Conservation (phyloP, 1,139 yeast genomes). For the Blastobotrys apis region DNA sequence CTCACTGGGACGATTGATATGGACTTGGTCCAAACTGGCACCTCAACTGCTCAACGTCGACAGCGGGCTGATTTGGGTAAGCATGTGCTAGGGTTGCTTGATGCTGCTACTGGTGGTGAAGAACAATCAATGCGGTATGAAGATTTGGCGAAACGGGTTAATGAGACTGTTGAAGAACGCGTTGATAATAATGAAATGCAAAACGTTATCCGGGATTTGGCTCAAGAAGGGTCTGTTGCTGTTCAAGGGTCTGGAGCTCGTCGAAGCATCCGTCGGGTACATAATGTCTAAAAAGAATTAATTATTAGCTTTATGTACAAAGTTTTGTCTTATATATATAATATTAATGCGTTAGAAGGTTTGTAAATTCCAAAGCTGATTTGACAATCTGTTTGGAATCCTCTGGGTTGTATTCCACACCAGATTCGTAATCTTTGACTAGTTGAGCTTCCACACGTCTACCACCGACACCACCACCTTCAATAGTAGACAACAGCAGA, state of each 20-base stretch:
- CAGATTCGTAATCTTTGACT: constrained; percentile 37
- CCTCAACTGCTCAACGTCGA: constrained; percentile 81
- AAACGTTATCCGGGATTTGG: constrained; percentile 64
- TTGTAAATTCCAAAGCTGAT: constrained; percentile 1
- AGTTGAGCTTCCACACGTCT: constrained; percentile 46
- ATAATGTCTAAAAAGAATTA: constrained; percentile 15
- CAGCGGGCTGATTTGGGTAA: constrained; percentile 68
- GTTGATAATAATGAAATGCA: constrained; percentile 70
- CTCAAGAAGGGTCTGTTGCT: constrained; percentile 68
- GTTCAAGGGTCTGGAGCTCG: constrained; percentile 73
- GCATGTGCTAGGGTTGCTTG: constrained; percentile 62
- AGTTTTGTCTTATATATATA: not conserved
- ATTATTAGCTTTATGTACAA: constrained; percentile 1
- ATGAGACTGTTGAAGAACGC: constrained; percentile 63
- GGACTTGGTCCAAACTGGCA: constrained; percentile 96
- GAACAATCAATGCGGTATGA: constrained; percentile 46
- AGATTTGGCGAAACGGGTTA: constrained; percentile 58
- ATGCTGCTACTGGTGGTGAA: constrained; percentile 43
- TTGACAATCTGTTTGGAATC: not conserved
- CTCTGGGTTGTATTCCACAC: not conserved
- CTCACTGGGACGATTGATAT: constrained; percentile 93
- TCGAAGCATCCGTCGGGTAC: constrained; percentile 55
- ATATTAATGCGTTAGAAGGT: constrained; percentile 2
- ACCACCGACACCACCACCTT: constrained; percentile 57
- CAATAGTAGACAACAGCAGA: constrained; percentile 47